Evolutionary conservation across 2,329 filamentous ascomycete species (phyloP), one percentile per base, ranked within the genome.

Genomic region (Neonectria magnoliae): DNA sequence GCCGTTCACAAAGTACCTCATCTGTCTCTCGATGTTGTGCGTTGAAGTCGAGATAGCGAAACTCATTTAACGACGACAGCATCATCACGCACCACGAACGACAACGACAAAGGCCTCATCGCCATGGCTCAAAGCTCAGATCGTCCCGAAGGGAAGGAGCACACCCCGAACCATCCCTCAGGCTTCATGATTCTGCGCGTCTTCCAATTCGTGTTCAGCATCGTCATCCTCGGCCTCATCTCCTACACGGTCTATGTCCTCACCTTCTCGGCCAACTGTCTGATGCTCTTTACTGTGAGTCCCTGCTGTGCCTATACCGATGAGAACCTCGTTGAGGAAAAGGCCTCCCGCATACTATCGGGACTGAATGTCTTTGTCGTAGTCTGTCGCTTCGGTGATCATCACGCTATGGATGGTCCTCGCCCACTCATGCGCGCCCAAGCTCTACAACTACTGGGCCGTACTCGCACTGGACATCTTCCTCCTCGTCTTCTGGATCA

Each of bases 371-470:
- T 11, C 3, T 48, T 20, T 27, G 5, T 31, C 22, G 38, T 14
- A 84, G 82, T 71, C 76, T 62, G 64, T 86, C 44, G 77, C 78
- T 31, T 84, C 83, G 5, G 52, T 88, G 16, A 76, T 84, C 62
- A 75, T 79, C 38, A 79, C 78, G 52, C 75, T 82, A 64, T 88
- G 87, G 76, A 76, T 81, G 55, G 72, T 86, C 11, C 75, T 83
- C 16, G 80, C 82, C n/a, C 76, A 80, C 45, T 79, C 77, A 41
- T 78, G 77, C 22, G 71, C 76, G 1, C 78, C 80, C n/a, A 73
- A 74, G 2, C 69, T 79, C 20, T 87, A 84, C 75, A 88, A 88
- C 74, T 84, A 84, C 75, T 87, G 84, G 81, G 83, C 83, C 27
- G 78, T 85, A 8, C 74, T 88, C 4, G 78, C 77, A 22, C 76